Conservation (phyloP, 306 rosid species). For the Ormosia semicastrata region DNA sequence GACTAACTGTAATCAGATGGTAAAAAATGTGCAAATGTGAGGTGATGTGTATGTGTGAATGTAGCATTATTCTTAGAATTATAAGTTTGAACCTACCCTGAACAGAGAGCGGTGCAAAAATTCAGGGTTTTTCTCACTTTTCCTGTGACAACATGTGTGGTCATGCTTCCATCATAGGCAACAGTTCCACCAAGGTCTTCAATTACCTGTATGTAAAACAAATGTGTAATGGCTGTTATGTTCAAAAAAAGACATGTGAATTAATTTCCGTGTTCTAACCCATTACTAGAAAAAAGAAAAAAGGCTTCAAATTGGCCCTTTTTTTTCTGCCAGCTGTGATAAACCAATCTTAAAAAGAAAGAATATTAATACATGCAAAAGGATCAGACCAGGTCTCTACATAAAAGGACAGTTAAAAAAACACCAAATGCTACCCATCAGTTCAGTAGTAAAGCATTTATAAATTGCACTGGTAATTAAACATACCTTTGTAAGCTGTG, state of each 20-base stretch:
- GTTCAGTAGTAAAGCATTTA: slow-evolving; percentile 14
- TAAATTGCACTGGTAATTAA: slow-evolving; percentile 2
- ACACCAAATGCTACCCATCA: neutral
- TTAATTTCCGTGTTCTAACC: slow-evolving; percentile 1
- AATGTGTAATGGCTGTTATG: neutral
- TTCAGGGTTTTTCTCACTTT: slow-evolving; percentile 81
- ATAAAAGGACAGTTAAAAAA: neutral
- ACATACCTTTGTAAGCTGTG: slow-evolving; percentile 69
- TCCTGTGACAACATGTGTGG: slow-evolving; percentile 90
- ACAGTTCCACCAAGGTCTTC: slow-evolving; percentile 78
- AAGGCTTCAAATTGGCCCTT: neutral
- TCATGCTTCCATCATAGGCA: slow-evolving; percentile 55
- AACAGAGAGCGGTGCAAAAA: slow-evolving; percentile 85
- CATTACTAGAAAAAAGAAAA: neutral
- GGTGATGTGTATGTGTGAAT: neutral
- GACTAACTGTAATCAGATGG: too few species aligned
- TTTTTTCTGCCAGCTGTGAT: slow-evolving; percentile 1
- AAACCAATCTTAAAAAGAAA: neutral
- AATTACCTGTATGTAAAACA: slow-evolving; percentile 57
- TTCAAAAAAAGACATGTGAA: neutral
- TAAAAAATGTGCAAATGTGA: too few species aligned
- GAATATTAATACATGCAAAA: slow-evolving; percentile 12
- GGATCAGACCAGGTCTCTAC: neutral
- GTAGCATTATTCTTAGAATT: neutral
- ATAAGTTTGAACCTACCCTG: slow-evolving; percentile 74